Conservation (phyloP, 2,329 filamentous ascomycete genomes). For the Alternaria sp. region DNA sequence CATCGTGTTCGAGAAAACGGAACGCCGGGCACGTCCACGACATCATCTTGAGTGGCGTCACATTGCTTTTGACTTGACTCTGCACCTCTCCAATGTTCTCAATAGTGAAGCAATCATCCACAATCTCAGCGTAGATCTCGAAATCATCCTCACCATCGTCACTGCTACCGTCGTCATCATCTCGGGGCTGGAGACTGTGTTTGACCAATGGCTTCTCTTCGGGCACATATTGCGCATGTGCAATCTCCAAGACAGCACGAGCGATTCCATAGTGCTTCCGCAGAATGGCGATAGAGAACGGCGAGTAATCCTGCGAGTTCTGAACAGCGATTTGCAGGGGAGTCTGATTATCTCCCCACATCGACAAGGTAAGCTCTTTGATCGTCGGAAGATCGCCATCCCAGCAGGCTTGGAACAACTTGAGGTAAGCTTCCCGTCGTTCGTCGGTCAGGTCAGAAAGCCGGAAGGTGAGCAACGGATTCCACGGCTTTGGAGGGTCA, state of each 20-base stretch:
- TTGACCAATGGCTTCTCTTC: constrained; percentile 53
- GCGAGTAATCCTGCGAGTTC: constrained; percentile 61
- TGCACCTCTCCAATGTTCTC: constrained; percentile 75
- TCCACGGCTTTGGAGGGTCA: constrained; percentile 22
- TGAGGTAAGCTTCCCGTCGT: constrained; percentile 65
- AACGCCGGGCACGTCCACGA: constrained; percentile 28
- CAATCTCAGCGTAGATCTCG: constrained; percentile 57
- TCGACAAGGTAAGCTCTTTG: constrained; percentile 66
- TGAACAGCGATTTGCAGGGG: constrained; percentile 65
- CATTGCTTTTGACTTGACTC: constrained; percentile 69
- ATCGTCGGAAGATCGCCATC: constrained; percentile 69
- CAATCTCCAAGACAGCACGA: constrained; percentile 71
- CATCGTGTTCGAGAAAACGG: constrained; percentile 12
- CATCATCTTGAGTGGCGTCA: constrained; percentile 63
- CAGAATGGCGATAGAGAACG: constrained; percentile 72
- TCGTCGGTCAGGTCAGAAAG: constrained; percentile 58
- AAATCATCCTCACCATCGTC: constrained; percentile 37
- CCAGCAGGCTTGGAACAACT: constrained; percentile 78
- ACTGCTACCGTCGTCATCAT: constrained; percentile 39
- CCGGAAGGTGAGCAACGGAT: constrained; percentile 51
- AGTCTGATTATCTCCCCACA: constrained; percentile 63
- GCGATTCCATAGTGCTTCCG: constrained; percentile 70
- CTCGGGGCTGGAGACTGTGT: constrained; percentile 55
- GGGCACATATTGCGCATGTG: constrained; percentile 70
- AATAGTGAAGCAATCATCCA: constrained; percentile 74